Evolutionary conservation across 305 asterid genomes (phyloP).

Genomic region (Fraxinus nigra): DNA sequence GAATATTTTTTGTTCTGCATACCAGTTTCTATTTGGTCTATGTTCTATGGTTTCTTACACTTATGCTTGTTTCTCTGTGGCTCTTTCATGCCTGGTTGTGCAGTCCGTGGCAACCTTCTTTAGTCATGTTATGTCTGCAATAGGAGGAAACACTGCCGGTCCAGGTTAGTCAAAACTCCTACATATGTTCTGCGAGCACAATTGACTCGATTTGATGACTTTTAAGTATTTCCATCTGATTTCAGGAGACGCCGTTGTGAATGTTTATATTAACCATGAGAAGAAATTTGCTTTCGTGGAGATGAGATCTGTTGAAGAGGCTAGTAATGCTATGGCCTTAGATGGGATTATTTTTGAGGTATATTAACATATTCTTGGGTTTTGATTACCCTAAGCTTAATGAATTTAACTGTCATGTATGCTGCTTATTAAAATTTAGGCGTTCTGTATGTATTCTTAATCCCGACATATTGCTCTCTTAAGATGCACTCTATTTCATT

Average conservation of each 20-base stretch:
- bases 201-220: background rate
- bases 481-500: background rate
- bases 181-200: background rate
- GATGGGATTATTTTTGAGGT: constrained; percentile 99
- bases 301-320: constrained; percentile 98
- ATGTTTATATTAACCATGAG: constrained; percentile 94
- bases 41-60: background rate
- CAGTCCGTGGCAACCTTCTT: constrained; percentile 94
- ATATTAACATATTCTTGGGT: background rate
- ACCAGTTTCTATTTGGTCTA: background rate
- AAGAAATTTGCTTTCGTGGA: constrained; percentile 96
- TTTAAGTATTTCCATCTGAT: constrained; percentile 4
- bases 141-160: constrained; percentile 85
- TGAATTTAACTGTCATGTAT: background rate
- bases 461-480: background rate
- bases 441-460: background rate
- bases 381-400: background rate
- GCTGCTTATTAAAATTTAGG: background rate
- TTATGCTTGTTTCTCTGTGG: background rate
- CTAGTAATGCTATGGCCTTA: constrained; percentile 96
- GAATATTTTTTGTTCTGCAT: background rate
- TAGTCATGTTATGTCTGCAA: constrained; percentile 93
- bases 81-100: constrained; percentile 16
- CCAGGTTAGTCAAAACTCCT: constrained; percentile 57
- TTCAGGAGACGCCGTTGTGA: constrained; percentile 95